Conservation (phyloP, 495 filamentous ascomycete species). For the Neurospora sp. region DNA sequence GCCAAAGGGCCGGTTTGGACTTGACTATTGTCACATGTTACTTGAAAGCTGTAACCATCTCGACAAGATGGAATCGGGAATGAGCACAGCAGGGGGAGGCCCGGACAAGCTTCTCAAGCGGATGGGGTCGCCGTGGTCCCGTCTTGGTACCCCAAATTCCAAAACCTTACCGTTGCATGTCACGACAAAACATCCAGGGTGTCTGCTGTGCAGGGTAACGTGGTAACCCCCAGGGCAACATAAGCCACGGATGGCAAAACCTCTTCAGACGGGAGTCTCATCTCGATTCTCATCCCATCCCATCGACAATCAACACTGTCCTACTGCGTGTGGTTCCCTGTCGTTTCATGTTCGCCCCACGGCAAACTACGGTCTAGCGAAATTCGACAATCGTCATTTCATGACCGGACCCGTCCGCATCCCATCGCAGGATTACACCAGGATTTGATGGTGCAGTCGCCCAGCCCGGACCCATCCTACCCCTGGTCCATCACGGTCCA, state of each 20-base stretch:
- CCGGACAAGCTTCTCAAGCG: background rate
- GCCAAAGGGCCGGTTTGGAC: background rate
- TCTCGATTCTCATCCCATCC: background rate
- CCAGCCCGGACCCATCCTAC: background rate
- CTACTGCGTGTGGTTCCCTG: background rate
- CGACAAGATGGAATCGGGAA: background rate
- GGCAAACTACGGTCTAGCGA: constrained; percentile 17
- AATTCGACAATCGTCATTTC: constrained; percentile 11
- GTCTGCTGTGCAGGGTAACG: background rate
- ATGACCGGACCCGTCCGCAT: background rate
- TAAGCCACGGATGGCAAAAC: background rate
- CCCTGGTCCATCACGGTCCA: background rate
- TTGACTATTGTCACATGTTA: background rate
- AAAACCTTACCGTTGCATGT: background rate
- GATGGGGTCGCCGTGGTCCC: background rate
- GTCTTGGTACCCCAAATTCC: background rate
- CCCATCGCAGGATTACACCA: background rate
- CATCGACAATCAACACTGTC: background rate
- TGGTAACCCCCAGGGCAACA: background rate
- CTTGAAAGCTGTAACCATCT: background rate
- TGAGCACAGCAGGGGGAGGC: background rate
- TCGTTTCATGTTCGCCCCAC: constrained; percentile 11
- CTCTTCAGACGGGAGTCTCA: background rate
- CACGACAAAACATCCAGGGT: background rate
- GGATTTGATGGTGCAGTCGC: background rate